Conservation (phyloP, 768 basidiomycete genomes). For the Tricholoma furcatifolium region DNA sequence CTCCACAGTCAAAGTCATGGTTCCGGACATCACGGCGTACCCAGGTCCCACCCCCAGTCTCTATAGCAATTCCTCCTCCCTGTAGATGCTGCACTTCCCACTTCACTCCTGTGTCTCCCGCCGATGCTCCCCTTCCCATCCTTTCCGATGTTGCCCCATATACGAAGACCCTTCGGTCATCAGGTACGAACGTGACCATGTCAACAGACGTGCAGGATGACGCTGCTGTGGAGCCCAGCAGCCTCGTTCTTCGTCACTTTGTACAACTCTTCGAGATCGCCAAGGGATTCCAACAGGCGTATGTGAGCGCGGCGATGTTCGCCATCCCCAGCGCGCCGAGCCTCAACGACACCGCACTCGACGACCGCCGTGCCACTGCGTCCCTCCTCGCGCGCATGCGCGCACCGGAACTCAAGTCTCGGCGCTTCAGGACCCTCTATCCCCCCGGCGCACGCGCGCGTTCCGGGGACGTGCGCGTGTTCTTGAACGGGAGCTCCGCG, state of each 20-base stretch:
- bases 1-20: constrained; percentile 16
- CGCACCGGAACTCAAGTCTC: background rate
- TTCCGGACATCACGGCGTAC: constrained; percentile 19
- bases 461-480: constrained; percentile 3
- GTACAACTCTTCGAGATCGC: constrained; percentile 49
- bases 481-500: background rate
- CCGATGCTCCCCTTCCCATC: constrained; percentile 36
- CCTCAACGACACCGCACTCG: background rate
- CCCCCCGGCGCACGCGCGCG: constrained; percentile 6
- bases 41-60: constrained; percentile 15
- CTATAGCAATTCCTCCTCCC: constrained; percentile 24
- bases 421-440: background rate
- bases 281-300: constrained; percentile 55
- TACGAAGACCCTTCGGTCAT: background rate
- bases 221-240: background rate
- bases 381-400: background rate
- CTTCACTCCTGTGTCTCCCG: constrained; percentile 31
- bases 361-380: background rate
- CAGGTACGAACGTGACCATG: background rate
- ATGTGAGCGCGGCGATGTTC: constrained; percentile 55
- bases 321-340: constrained; percentile 29
- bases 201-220: background rate
- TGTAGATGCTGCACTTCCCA: constrained; percentile 32
- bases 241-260: constrained; percentile 26
- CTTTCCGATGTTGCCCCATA: background rate